Evolutionary conservation across 192 early-diverging fungal genomes (phyloP).

Genomic region (Umbelopsis sp.): DNA sequence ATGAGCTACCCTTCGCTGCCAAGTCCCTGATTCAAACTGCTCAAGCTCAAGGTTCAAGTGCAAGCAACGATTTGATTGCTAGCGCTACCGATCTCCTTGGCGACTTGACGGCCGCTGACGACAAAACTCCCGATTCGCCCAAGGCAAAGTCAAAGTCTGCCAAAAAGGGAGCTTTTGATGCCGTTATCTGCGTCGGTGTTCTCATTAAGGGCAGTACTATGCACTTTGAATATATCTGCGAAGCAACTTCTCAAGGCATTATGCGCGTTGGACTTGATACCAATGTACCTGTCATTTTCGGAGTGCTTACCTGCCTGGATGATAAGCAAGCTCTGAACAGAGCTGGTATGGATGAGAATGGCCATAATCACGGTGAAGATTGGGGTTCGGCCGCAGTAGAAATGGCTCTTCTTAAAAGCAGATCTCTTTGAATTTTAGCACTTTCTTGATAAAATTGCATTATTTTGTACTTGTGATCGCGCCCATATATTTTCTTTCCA

Average conservation of each 20-base stretch:
- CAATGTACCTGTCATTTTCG: constrained; percentile 90
- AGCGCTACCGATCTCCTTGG: constrained; percentile 31
- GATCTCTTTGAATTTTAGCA: constrained; percentile 33
- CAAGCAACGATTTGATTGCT: constrained; percentile 58
- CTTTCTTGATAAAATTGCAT: not conserved
- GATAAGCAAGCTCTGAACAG: constrained; percentile 93
- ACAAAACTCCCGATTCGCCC: constrained; percentile 19
- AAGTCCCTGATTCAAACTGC: constrained; percentile 73
- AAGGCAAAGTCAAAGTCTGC: constrained; percentile 8
- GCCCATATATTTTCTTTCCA: too few relatives aligned
- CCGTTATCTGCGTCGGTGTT: constrained; percentile 92
- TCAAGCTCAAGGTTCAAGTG: constrained; percentile 58
- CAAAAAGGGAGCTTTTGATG: constrained; percentile 73
- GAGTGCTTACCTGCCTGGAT: constrained; percentile 91
- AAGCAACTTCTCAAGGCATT: constrained; percentile 88
- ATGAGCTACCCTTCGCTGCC: constrained; percentile 92
- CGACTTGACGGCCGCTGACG: constrained; percentile 8
- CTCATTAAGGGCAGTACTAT: constrained; percentile 99
- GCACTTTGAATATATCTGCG: constrained; percentile 99
- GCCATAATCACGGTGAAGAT: constrained; percentile 96
- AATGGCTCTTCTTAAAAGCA: constrained; percentile 77
- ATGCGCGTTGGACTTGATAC: constrained; percentile 96
- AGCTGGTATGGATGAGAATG: constrained; percentile 62
- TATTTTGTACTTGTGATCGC: not conserved
- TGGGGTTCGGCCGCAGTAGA: constrained; percentile 98